These are phyloP conservation scores for Carex kokanica DNA, from an alignment of 176 grass and related monocot species.

Conservation along the genomic window DNA sequence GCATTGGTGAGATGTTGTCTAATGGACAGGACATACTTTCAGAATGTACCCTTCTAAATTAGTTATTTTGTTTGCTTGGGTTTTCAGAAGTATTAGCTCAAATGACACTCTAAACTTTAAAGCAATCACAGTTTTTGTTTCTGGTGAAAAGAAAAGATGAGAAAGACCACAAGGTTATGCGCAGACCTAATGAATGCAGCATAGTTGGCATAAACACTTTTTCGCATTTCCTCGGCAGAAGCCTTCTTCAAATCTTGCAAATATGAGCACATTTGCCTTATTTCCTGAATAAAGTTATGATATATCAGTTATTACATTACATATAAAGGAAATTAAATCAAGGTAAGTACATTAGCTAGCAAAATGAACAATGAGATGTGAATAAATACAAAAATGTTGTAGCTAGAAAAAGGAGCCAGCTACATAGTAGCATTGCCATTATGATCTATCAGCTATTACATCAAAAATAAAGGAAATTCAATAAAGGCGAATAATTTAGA, in stretches of 20 bases:
- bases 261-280: slow-evolving; percentile 79
- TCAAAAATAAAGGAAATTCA: not conserved
- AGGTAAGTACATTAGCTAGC: not conserved
- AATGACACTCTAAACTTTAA: not conserved
- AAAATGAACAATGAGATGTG: not conserved
- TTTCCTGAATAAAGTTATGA: slow-evolving; percentile 66
- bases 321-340: not conserved
- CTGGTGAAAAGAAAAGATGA: not conserved
- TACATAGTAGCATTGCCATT: not conserved
- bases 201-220: slow-evolving; percentile 97
- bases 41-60: not conserved
- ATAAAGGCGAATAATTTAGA: not conserved
- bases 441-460: not conserved
- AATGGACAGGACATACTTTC: not conserved
- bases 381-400: not conserved
- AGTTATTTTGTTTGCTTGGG: not conserved
- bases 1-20: slow-evolving; percentile 7
- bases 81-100: not conserved
- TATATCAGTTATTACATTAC: slow-evolving; percentile 25
- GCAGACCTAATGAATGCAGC: slow-evolving; percentile 81
- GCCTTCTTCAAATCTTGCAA: slow-evolving; percentile 98
- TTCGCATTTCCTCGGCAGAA: slow-evolving; percentile 98
- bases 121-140: not conserved
- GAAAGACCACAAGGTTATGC: not conserved
- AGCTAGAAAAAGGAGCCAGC: not conserved